These are phyloP conservation scores for Talaromyces sp. DNA, from an alignment of 2,329 filamentous ascomycete species.

Conservation along the genomic window DNA sequence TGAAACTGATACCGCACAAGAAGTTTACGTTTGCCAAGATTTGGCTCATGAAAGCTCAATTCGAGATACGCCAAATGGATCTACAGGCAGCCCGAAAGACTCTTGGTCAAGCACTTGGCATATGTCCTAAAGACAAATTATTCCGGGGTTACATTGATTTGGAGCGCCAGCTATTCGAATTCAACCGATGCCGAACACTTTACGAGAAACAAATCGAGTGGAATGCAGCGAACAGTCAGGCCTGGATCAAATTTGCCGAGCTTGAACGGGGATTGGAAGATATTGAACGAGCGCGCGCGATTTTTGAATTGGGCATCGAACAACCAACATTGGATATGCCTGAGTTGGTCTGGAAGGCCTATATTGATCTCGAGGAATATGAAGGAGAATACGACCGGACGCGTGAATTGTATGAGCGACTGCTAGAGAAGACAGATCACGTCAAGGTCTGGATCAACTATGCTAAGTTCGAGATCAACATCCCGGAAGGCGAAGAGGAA, in stretches of 20 bases:
- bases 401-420: slow-evolving; percentile 78
- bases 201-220: slow-evolving; percentile 94
- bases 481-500: slow-evolving; percentile 69
- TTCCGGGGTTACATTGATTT: slow-evolving; percentile 92
- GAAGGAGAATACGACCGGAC: slow-evolving; percentile 86
- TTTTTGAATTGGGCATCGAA: slow-evolving; percentile 84
- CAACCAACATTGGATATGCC: slow-evolving; percentile 92
- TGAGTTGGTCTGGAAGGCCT: slow-evolving; percentile 94
- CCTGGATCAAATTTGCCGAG: slow-evolving; percentile 96
- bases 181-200: slow-evolving; percentile 81
- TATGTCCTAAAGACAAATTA: slow-evolving; percentile 92
- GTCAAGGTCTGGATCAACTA: slow-evolving; percentile 99
- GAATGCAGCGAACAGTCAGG: slow-evolving; percentile 84
- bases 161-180: slow-evolving; percentile 91
- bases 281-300: slow-evolving; percentile 78
- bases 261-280: slow-evolving; percentile 90
- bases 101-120: slow-evolving; percentile 82
- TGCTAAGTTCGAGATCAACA: slow-evolving; percentile 96
- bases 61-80: slow-evolving; percentile 84
- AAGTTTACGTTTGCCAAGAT: slow-evolving; percentile 97
- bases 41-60: slow-evolving; percentile 90
- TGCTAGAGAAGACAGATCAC: slow-evolving; percentile 92
- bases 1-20: slow-evolving; percentile 88
- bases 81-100: slow-evolving; percentile 80
- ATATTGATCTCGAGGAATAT: slow-evolving; percentile 97